Percentiles rank a stretch among this genome's conserved stretches.
These are phyloP conservation scores for Atkinsonella hypoxylon DNA, from an alignment of 2,329 filamentous ascomycete species.

Conservation along the genomic window DNA sequence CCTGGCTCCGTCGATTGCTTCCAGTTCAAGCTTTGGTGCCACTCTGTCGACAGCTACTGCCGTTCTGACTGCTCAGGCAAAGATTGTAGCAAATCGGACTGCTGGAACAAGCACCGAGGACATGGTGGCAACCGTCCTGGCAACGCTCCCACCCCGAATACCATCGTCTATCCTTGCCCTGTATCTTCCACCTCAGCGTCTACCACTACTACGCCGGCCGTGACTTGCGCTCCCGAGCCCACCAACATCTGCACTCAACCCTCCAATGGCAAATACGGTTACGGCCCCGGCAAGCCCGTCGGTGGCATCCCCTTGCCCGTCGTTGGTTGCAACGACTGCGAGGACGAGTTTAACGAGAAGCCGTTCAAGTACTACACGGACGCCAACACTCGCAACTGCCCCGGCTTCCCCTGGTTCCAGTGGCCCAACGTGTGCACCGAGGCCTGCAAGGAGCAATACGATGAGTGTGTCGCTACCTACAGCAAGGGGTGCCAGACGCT, in stretches of 20 bases:
- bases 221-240: constrained; percentile 31
- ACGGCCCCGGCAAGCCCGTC: constrained; percentile 50
- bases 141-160: constrained; percentile 16
- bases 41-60: constrained; percentile 33
- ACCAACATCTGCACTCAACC: constrained; percentile 43
- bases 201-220: constrained; percentile 18
- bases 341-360: constrained; percentile 27
- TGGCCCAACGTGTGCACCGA: constrained; percentile 33
- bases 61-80: constrained; percentile 21
- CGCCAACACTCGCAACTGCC: constrained; percentile 29
- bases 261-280: constrained; percentile 47
- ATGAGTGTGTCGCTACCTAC: constrained; percentile 35
- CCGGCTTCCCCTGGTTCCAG: constrained; percentile 27
- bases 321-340: constrained; percentile 42
- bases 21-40: constrained; percentile 38
- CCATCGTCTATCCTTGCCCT: constrained; percentile 22
- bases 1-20: constrained; percentile 37
- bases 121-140: constrained; percentile 20
- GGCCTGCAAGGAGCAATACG: constrained; percentile 41
- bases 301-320: constrained; percentile 39
- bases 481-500: constrained; percentile 33
- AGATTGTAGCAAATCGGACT: constrained; percentile 30
- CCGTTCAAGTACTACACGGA: constrained; percentile 42
- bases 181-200: constrained; percentile 18
- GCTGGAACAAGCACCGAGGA: constrained; percentile 29